Evolutionary conservation across 495 filamentous ascomycete species (phyloP).

Genomic region (Aspergillus funiculosus): DNA sequence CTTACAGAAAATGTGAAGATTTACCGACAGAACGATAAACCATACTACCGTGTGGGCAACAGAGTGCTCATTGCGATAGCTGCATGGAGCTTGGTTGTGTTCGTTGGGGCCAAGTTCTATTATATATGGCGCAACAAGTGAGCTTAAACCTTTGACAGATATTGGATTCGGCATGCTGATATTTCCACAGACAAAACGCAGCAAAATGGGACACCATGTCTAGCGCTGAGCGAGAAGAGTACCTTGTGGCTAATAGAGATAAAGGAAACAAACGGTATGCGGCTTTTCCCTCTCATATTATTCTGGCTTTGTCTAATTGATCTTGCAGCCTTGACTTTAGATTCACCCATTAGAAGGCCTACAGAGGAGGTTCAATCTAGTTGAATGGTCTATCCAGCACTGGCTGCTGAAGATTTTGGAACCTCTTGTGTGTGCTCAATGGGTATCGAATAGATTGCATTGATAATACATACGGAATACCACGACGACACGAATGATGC

Average conservation of each 20-base stretch:
- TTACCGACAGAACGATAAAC: constrained; percentile 60
- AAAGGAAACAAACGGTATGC: constrained; percentile 62
- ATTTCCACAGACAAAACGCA: constrained; percentile 30
- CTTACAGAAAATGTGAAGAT: constrained; percentile 33
- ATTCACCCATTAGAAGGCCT: constrained; percentile 40
- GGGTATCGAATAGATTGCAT: too few species aligned
- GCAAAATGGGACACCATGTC: constrained; percentile 55
- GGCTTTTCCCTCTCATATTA: not conserved
- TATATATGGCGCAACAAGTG: constrained; percentile 58
- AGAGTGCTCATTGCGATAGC: constrained; percentile 54
- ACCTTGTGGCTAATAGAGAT: constrained; percentile 59
- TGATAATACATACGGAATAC: too few species aligned
- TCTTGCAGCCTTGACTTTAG: constrained; percentile 45
- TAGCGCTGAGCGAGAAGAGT: constrained; percentile 53
- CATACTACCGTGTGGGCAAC: constrained; percentile 62
- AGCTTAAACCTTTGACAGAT: constrained; percentile 8
- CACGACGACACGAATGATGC: too few species aligned
- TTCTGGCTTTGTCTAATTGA: not conserved
- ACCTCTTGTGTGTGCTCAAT: too few species aligned
- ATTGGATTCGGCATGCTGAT: constrained; percentile 8
- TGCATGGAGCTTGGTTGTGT: constrained; percentile 49
- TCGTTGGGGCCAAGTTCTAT: constrained; percentile 53
- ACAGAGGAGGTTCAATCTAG: not conserved
- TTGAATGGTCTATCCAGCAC: not conserved
- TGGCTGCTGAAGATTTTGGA: too few species aligned